Conservation (phyloP, 176 grass and related monocot species). For the Lolium perenne region DNA sequence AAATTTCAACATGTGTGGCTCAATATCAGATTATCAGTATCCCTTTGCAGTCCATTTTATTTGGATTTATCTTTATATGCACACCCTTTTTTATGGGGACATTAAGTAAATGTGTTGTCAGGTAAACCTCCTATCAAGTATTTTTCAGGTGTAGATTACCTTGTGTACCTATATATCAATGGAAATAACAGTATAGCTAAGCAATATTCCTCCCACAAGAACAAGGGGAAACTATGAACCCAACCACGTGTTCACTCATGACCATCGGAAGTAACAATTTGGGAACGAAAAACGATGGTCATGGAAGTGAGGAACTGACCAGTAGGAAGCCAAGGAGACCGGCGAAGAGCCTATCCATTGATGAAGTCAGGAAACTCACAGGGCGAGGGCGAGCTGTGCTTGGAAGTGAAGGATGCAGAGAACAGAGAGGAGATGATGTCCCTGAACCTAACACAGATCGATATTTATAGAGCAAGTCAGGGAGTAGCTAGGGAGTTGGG, state of each 20-base stretch:
- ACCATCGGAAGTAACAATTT: not conserved
- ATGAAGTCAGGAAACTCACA: not conserved
- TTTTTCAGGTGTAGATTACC: not conserved
- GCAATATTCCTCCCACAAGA: not conserved
- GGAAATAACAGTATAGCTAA: not conserved
- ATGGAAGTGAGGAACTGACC: constrained; percentile 51
- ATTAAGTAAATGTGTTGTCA: not conserved
- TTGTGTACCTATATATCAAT: not conserved
- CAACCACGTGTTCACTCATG: not conserved
- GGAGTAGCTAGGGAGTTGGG: constrained; percentile 37
- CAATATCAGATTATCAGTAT: no score
- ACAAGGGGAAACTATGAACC: not conserved
- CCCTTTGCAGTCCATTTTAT: not conserved
- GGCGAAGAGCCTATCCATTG: constrained; percentile 45
- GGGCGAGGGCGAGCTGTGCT: not conserved
- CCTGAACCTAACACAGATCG: not conserved
- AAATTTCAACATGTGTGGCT: not conserved
- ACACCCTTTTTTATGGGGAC: not conserved
- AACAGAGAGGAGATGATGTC: constrained; percentile 12
- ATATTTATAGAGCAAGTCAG: constrained; percentile 45
- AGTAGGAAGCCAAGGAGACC: constrained; percentile 49
- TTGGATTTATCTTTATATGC: not conserved
- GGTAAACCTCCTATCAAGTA: not conserved
- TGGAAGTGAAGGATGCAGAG: constrained; percentile 25
- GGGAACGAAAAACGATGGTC: not conserved